A percentile compares a stretch with the other conserved stretches of the same genome.
phyloP scores from a whole-genome alignment of 768 basidiomycete genomes.

The Collybia mongolica region DNA sequence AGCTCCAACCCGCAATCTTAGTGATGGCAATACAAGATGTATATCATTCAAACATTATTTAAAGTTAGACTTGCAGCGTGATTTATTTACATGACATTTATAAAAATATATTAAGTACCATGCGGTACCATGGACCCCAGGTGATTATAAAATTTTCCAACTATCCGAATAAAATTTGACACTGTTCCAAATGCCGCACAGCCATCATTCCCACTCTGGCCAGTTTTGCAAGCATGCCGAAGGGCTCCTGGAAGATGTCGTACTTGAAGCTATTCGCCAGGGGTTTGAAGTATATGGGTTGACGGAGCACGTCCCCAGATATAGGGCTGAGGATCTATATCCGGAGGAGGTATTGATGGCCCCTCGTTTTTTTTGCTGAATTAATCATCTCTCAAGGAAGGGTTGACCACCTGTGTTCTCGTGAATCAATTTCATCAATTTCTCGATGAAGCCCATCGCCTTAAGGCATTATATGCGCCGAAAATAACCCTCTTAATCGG shows the following conservation, averaged over 20 bases:
- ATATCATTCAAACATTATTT: too few species aligned
- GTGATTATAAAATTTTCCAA: too few species aligned
- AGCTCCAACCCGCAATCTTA: too few species aligned
- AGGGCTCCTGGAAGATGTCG: slow-evolving; percentile 79
- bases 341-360: slow-evolving; percentile 82
- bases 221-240: slow-evolving; percentile 91
- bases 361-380: slow-evolving; percentile 1
- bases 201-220: slow-evolving; percentile 91
- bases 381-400: slow-evolving; percentile 41
- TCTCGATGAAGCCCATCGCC: slow-evolving; percentile 74
- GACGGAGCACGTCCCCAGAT: slow-evolving; percentile 92
- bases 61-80: too few species aligned
- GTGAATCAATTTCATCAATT: slow-evolving; percentile 68
- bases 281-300: slow-evolving; percentile 84
- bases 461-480: slow-evolving; percentile 61
- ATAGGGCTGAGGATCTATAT: slow-evolving; percentile 78
- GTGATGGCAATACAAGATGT: too few species aligned
- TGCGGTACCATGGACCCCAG: too few species aligned
- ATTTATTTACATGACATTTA: too few species aligned
- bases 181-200: slow-evolving; percentile 63
- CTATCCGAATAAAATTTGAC: too few species aligned
- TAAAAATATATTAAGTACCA: too few species aligned
- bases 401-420: slow-evolving; percentile 51
- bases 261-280: slow-evolving; percentile 74
- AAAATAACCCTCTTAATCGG: slow-evolving; percentile 81